A percentile compares a stretch with the other conserved stretches of the same genome.
Evolutionary conservation across 176 grass and related monocot genomes (phyloP).

Genomic region (Eleusine coracana): DNA sequence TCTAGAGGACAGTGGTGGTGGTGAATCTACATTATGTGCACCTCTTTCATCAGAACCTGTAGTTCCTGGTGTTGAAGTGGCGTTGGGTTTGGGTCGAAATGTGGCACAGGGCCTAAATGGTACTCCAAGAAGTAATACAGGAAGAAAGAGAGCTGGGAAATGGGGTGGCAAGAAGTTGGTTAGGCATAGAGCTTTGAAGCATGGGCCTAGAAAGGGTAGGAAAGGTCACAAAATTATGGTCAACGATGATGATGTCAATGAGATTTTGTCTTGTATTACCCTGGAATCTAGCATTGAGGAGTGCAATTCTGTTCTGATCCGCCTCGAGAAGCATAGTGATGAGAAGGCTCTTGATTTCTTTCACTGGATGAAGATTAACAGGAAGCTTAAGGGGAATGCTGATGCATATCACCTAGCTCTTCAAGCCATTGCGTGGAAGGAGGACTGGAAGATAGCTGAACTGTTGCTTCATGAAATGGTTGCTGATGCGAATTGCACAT

Average conservation of each 20-base stretch:
- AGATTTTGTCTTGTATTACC: conserved; percentile 42
- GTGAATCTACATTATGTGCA: conserved; percentile 28
- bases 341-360: conserved; percentile 67
- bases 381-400: conserved; percentile 67
- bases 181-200: conserved; percentile 22
- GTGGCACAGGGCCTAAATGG: neutral
- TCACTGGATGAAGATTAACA: conserved; percentile 75
- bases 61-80: neutral
- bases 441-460: conserved; percentile 76
- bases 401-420: conserved; percentile 80
- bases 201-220: conserved; percentile 25
- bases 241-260: conserved; percentile 30
- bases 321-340: conserved; percentile 71
- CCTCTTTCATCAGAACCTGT: conserved; percentile 34
- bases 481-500: conserved; percentile 48
- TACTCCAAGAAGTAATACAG: neutral
- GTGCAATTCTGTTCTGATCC: conserved; percentile 74
- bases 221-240: conserved; percentile 6
- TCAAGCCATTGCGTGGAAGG: conserved; percentile 74
- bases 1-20: neutral
- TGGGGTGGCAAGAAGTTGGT: conserved; percentile 44
- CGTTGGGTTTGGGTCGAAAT: neutral
- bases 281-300: conserved; percentile 55
- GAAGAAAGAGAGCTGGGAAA: conserved; percentile 39
- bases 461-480: conserved; percentile 72